Base-by-base conservation (phyloP, 163 green algal genomes). In the Scenedesmus sp. region DNA sequence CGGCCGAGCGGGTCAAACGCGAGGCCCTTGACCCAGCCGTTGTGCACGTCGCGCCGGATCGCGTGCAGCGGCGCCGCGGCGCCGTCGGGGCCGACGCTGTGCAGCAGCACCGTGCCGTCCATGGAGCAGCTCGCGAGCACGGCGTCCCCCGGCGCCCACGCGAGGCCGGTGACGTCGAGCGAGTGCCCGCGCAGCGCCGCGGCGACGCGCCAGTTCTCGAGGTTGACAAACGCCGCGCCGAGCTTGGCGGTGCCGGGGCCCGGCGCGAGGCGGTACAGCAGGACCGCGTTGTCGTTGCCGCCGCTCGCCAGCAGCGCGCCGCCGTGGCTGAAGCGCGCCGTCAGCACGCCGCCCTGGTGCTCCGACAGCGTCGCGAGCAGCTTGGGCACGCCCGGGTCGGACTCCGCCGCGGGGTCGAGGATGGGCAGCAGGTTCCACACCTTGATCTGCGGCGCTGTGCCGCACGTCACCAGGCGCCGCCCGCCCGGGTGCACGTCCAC, bases 1-100 rank as follows among this genome's bases (percentile, higher is more conserved):
- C 83, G 87, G 45, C 94, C 93, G 20, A 98, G 88, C 0, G 96
- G 96, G 87, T 99, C 96, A 93, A 94, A 99, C 2, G 93, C 92
- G 17, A 99, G 84, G 26, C 96, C 96, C 77, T 99, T 99, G 29
- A 99, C 95, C 58, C 94, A 94, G 57, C 81, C 91, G 18, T 83
- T 74, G 80, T 97, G 92, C 89, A 96, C 47, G 42, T 44, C 39
- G 1, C 24, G 22, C n/a, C n/a, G n/a, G 14, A 77, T 47, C 36
- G 20, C 65, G 18, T 77, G 53, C 33, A 36, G 31, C 62, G 36
- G n/a, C 5, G 22, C 11, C 20, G 9, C 51, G 22, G 22, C 18
- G 6, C 51, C 51, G 22, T 6, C 6, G 9, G 4, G 33, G 36
- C 62, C 36, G 22, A 62, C 56, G 54, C n/a, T 57, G 33, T 33